phyloP scores from a whole-genome alignment of 148 eudicot species.

The Amaranthus hypochondriacus region DNA sequence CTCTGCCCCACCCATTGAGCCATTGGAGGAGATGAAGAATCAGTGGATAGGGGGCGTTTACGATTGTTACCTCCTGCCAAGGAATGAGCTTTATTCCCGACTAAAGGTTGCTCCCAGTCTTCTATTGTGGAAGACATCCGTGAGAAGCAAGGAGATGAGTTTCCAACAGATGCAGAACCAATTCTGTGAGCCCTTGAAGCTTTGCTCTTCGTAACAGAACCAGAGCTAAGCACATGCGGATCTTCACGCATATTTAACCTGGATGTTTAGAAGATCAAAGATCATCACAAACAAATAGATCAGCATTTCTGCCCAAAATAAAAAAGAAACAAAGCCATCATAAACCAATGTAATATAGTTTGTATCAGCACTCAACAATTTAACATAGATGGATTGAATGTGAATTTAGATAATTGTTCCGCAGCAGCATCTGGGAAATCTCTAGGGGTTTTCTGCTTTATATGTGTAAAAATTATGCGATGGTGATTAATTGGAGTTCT shows the following conservation, averaged over 20 bases:
- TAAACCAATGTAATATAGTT: too few relatives aligned
- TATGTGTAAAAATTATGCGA: too few relatives aligned
- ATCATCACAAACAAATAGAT: constrained; percentile 11
- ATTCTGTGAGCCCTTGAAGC: constrained; percentile 68
- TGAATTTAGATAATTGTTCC: too few relatives aligned
- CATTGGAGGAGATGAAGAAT: constrained; percentile 70
- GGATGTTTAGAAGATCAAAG: constrained; percentile 16
- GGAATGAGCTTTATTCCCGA: constrained; percentile 48
- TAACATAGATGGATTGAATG: too few relatives aligned
- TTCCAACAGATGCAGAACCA: constrained; percentile 45
- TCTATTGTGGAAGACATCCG: constrained; percentile 53
- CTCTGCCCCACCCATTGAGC: constrained; percentile 92
- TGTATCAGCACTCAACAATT: too few relatives aligned
- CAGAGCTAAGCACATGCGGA: constrained; percentile 34
- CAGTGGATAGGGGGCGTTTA: constrained; percentile 63
- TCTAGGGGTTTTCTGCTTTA: too few relatives aligned
- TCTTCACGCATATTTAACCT: constrained; percentile 75
- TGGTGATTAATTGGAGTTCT: too few relatives aligned
- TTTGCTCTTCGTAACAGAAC: constrained; percentile 64
- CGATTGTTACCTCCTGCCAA: constrained; percentile 55
- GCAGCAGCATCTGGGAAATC: too few relatives aligned
- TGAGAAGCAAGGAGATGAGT: constrained; percentile 52
- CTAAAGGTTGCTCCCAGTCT: constrained; percentile 62
- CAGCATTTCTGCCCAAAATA: neutral
- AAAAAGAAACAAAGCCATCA: neutral